Evolutionary conservation across 768 basidiomycete species (phyloP).

Genomic region (Boletus patriciae): DNA sequence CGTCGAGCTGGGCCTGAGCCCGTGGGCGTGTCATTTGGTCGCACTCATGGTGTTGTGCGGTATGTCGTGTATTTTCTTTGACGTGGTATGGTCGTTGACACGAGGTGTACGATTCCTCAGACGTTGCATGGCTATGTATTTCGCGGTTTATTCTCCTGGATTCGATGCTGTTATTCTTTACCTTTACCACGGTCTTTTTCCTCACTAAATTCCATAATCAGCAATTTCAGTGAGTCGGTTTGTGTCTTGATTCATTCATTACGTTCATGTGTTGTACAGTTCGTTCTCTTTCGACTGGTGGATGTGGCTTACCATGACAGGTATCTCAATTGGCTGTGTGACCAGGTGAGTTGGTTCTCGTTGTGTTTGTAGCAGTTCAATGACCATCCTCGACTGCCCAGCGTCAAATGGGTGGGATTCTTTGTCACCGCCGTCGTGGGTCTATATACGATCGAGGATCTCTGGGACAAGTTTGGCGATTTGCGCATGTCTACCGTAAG

Average conservation of each 20-base stretch:
- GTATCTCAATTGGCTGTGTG: conserved; percentile 94
- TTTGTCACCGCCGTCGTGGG: conserved; percentile 96
- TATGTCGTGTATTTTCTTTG: conserved; percentile 38
- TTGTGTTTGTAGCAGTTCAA: background rate
- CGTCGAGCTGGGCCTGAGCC: conserved; percentile 88
- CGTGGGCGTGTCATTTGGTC: conserved; percentile 86
- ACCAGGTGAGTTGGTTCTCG: conserved; percentile 57
- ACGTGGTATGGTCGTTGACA: background rate
- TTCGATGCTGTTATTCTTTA: conserved; percentile 99
- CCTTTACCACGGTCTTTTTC: conserved; percentile 93
- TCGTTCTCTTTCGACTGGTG: conserved; percentile 98
- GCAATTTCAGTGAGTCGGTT: conserved; percentile 74
- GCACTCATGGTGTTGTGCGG: conserved; percentile 93
- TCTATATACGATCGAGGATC: conserved; percentile 93
- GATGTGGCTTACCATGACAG: conserved; percentile 91
- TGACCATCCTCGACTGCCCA: conserved; percentile 30
- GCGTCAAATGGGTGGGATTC: conserved; percentile 94
- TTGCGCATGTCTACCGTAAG: conserved; percentile 85
- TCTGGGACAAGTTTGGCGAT: conserved; percentile 99
- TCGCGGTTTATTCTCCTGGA: conserved; percentile 97
- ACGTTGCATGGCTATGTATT: conserved; percentile 95
- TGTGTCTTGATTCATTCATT: background rate
- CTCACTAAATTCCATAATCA: conserved; percentile 97
- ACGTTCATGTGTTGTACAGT: conserved; percentile 41
- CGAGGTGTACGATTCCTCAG: conserved; percentile 39